A percentile compares a stretch with the other conserved stretches of the same genome.
phyloP scores from a whole-genome alignment of 257 asterid species.

The Petrea volubilis region DNA sequence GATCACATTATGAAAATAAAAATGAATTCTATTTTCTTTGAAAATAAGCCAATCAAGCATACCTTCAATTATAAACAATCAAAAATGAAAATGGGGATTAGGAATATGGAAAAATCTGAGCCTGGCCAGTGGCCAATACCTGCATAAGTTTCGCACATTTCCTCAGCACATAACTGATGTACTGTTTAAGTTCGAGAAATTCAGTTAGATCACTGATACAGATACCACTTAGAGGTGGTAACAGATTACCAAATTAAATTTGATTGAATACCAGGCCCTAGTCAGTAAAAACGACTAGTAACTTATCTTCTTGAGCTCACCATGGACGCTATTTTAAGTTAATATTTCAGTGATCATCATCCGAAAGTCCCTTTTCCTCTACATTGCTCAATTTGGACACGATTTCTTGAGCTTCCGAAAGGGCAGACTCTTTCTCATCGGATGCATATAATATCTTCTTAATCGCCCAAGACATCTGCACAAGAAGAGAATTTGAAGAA shows the following conservation, averaged over 20 bases:
- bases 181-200: background rate
- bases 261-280: background rate
- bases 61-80: no score
- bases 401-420: conserved; percentile 55
- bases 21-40: no score
- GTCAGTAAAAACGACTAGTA: background rate
- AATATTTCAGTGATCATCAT: conserved; percentile 25
- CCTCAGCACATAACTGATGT: background rate
- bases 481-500: background rate
- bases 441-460: conserved; percentile 61
- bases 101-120: no score
- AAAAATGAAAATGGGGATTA: no score
- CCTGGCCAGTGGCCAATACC: no score
- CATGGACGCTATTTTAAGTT: background rate
- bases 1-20: no score
- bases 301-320: background rate
- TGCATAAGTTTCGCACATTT: no score
- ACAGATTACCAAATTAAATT: background rate
- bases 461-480: conserved; percentile 57
- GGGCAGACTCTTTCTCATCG: conserved; percentile 59
- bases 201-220: background rate
- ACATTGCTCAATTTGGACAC: conserved; percentile 22
- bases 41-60: no score
- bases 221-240: background rate
- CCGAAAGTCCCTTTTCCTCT: conserved; percentile 31